Evolutionary conservation across 2,329 filamentous ascomycete genomes (phyloP).

Genomic region (Botrytis hyacinthi): DNA sequence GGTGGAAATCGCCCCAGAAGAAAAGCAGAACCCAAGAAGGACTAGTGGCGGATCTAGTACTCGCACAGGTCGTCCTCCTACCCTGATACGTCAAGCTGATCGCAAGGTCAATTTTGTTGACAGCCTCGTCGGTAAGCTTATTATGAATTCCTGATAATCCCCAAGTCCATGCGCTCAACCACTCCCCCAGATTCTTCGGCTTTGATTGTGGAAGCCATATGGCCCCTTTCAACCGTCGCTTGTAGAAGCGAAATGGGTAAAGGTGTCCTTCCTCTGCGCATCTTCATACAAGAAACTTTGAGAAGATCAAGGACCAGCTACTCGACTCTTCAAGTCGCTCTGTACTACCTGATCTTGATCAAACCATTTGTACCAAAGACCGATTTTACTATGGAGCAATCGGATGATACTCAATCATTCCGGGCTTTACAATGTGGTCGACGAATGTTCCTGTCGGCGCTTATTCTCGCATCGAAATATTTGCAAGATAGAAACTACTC

Average conservation of each 20-base stretch:
- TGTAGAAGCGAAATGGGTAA: slow-evolving; percentile 73
- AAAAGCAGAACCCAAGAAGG: slow-evolving; percentile 63
- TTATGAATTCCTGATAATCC: slow-evolving; percentile 33
- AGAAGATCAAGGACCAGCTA: slow-evolving; percentile 94
- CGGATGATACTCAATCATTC: slow-evolving; percentile 65
- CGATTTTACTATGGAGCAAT: slow-evolving; percentile 85
- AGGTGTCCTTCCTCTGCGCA: slow-evolving; percentile 82
- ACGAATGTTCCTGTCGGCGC: slow-evolving; percentile 92
- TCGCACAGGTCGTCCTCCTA: slow-evolving; percentile 64
- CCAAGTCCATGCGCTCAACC: slow-evolving; percentile 40
- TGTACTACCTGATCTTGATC: slow-evolving; percentile 95
- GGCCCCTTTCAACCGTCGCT: slow-evolving; percentile 82
- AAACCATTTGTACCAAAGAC: slow-evolving; percentile 81
- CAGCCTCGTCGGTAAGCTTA: slow-evolving; percentile 87
- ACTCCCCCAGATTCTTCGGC: slow-evolving; percentile 78
- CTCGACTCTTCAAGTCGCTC: slow-evolving; percentile 91
- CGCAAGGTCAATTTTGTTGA: slow-evolving; percentile 95
- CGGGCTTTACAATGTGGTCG: slow-evolving; percentile 91
- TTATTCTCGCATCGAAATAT: slow-evolving; percentile 97
- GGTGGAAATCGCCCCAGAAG: slow-evolving; percentile 55
- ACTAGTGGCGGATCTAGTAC: slow-evolving; percentile 54
- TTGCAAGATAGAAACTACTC: slow-evolving; percentile 98
- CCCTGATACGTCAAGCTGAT: slow-evolving; percentile 81
- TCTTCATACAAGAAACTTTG: slow-evolving; percentile 96
- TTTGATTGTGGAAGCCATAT: slow-evolving; percentile 95